phyloP scores from a whole-genome alignment of 805 yeast genomes.

The Groenewaldozyma salmanticensis region DNA sequence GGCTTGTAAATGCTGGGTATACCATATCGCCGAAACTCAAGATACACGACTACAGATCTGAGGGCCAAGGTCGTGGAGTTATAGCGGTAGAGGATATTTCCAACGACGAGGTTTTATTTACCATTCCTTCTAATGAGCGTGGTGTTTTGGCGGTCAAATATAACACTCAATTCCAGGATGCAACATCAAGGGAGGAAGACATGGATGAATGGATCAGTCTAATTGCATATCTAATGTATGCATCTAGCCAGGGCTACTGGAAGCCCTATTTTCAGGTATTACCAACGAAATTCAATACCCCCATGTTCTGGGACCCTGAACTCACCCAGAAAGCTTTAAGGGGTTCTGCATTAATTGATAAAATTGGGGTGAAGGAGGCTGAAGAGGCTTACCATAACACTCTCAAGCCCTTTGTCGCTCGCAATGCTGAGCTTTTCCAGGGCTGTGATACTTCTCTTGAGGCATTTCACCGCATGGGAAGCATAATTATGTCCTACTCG shows the following conservation, averaged over 20 bases:
- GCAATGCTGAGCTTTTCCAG: conserved; percentile 12
- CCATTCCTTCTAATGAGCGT: conserved; percentile 56
- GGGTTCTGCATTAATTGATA: conserved; percentile 61
- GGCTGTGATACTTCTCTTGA: conserved; percentile 35
- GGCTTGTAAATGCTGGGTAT: conserved; percentile 13
- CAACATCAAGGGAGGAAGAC: background rate
- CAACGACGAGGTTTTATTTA: conserved; percentile 56
- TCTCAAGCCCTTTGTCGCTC: conserved; percentile 34
- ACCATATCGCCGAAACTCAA: conserved; percentile 46
- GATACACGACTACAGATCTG: conserved; percentile 49
- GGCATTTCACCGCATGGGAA: conserved; percentile 63
- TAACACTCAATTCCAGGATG: background rate
- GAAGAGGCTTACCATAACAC: conserved; percentile 44
- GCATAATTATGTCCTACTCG: conserved; percentile 78
- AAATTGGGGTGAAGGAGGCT: conserved; percentile 67
- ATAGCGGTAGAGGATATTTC: conserved; percentile 52
- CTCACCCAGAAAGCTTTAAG: conserved; percentile 43
- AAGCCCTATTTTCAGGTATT: conserved; percentile 58
- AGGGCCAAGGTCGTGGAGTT: conserved; percentile 70
- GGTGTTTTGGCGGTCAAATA: background rate
- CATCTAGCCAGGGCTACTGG: conserved; percentile 53
- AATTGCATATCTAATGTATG: conserved; percentile 58
- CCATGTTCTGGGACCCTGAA: conserved; percentile 69
- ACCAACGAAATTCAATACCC: conserved; percentile 53
- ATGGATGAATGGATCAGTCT: conserved; percentile 69